Percentiles rank a stretch among this genome's conserved stretches.
These are phyloP conservation scores for Cryphonectria nitschkei DNA, from an alignment of 2,329 filamentous ascomycete genomes.

Conservation along the genomic window DNA sequence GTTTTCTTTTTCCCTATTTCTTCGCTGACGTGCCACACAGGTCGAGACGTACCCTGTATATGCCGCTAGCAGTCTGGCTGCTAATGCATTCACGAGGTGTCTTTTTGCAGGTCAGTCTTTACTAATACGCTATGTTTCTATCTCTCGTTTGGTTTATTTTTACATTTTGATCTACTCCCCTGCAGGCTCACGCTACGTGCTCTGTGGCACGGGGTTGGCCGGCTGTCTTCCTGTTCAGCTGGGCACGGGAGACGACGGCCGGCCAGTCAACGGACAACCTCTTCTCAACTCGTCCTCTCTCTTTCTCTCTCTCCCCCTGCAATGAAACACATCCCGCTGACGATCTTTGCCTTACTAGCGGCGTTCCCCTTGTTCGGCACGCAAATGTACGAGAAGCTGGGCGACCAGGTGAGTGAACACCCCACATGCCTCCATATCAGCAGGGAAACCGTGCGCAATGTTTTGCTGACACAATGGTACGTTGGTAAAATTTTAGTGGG, in stretches of 20 bases:
- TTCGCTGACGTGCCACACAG: slow-evolving; percentile 38
- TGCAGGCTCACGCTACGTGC: neutral
- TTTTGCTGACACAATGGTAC: slow-evolving; percentile 23
- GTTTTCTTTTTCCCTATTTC: neutral
- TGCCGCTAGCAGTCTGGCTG: slow-evolving; percentile 78
- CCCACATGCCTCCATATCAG: neutral
- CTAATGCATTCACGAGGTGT: slow-evolving; percentile 80
- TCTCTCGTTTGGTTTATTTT: neutral
- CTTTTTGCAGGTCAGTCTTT: slow-evolving; percentile 66
- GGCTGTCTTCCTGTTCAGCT: slow-evolving; percentile 32
- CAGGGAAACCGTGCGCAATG: neutral
- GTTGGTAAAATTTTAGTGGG: slow-evolving; percentile 54
- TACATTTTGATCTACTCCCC: neutral
- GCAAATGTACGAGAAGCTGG: slow-evolving; percentile 72
- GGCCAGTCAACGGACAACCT: neutral
- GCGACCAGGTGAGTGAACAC: slow-evolving; percentile 51
- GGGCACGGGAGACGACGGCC: slow-evolving; percentile 18
- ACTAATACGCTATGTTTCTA: neutral
- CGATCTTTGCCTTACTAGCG: slow-evolving; percentile 48
- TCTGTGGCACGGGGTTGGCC: slow-evolving; percentile 8
- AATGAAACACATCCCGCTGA: neutral
- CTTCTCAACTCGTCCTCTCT: slow-evolving; percentile 8
- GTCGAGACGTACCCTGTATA: slow-evolving; percentile 79
- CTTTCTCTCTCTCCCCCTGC: no score
- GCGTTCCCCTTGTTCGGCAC: slow-evolving; percentile 76